Percentiles rank a stretch among this genome's conserved stretches.
Evolutionary conservation across 177 flowering plant species (phyloP).

Genomic region (Tripterygium wilfordii): DNA sequence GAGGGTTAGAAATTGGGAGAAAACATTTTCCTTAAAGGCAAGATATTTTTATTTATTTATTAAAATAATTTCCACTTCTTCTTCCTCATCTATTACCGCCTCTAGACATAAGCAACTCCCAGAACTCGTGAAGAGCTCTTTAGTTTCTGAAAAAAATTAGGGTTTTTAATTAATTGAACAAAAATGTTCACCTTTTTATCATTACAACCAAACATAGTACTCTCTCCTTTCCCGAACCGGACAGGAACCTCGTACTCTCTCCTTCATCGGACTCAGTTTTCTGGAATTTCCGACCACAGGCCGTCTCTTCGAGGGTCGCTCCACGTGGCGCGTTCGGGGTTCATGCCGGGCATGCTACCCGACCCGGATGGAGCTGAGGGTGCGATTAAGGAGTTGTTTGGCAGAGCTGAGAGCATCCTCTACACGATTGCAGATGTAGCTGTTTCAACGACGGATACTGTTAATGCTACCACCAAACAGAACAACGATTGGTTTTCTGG

Average conservation of each 20-base stretch:
- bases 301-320: slow-evolving; percentile 29
- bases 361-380: slow-evolving; percentile 35
- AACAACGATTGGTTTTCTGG: slow-evolving; percentile 81
- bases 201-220: slow-evolving; percentile 9
- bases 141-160: not conserved
- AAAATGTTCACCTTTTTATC: slow-evolving; percentile 24
- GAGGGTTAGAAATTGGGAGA: too few species aligned
- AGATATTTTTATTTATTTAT: too few species aligned
- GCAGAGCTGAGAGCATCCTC: slow-evolving; percentile 51
- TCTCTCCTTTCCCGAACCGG: slow-evolving; percentile 25
- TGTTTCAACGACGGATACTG: slow-evolving; percentile 41
- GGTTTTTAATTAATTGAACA: not conserved
- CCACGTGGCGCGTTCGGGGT: slow-evolving; percentile 37
- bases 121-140: too few species aligned
- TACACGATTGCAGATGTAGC: slow-evolving; percentile 88
- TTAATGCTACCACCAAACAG: slow-evolving; percentile 31
- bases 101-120: too few species aligned
- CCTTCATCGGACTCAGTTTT: slow-evolving; percentile 26
- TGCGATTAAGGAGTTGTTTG: slow-evolving; percentile 37
- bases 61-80: too few species aligned
- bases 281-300: slow-evolving; percentile 8
- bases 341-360: slow-evolving; percentile 32
- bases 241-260: too few species aligned
- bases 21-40: too few species aligned
- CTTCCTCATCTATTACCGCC: too few species aligned